Base-by-base conservation (phyloP, 768 basidiomycete genomes). In the Russula griseocarnosa region DNA sequence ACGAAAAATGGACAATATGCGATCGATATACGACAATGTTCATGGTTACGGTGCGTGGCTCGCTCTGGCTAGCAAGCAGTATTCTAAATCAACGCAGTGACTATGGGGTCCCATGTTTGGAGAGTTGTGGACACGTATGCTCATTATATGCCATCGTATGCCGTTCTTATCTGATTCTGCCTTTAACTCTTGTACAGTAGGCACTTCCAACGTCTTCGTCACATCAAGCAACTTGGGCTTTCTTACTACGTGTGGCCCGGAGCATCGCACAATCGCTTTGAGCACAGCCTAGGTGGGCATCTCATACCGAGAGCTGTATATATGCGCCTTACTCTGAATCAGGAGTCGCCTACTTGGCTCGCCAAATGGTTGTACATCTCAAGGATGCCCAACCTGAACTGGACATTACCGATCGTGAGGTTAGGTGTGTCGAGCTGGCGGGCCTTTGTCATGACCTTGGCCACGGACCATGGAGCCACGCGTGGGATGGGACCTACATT, bases 401-500 rank as follows among this genome's bases (percentile, higher is more conserved):
- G 1, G 75, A 74, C 0, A 90, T 93, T 62, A 86, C 84, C 0
- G 79, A 86, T 50, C 80, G 89, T 22, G 90, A 94, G 63, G 78
- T 92, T 34, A 78, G 79, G 55, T 93, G 92, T 63, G 86, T 93
- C 20, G 86, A 88, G 62, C 76, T 93, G 26, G 91, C 91, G 0
- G 92, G 90, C 0, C 77, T 92, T 3, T 92, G 90, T 61, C 92
- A 93, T 68, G 91, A 93, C 72, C 82, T 93, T 4, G 91, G 90
- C 0, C 91, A 92, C 69, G 92, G 92, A 0, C 91, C 91, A 0
- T 92, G 88, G 85, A 87, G 85, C 63, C 92, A 94, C 72, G 86
- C 93, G 9, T 94, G 88, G 86, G 91, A 94, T 66, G 75, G 76
- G 8, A 70, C 77, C 58, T 92, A 90, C 72, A 90, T 94, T 57